Evolutionary conservation across 768 basidiomycete genomes (phyloP), one percentile per base, ranked within the genome.

Genomic region (Leccinum rimulosum): DNA sequence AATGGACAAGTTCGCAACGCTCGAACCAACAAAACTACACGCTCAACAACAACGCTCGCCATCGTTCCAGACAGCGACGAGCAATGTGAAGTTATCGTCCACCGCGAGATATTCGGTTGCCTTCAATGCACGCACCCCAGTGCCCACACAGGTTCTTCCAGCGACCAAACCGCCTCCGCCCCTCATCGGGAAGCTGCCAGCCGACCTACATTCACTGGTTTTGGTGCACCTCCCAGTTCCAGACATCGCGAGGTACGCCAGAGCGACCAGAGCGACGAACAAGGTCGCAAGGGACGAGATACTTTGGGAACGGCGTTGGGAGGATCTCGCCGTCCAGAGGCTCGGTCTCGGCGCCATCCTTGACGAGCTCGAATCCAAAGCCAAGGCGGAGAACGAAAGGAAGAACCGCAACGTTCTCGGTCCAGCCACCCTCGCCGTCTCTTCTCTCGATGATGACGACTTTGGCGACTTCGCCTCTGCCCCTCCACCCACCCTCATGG

Each of bases 1-100:
- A 59, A 91, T 93, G 91, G 88, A 95, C 76, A 91, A 90, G 74
- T 95, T 95, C 74, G 79, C 85, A n/a, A 82, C 91, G 0, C 83
- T 95, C 43, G 89, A 93, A 69, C 93, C 93, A 3, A 82, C 83
- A 25, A 83, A 79, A 55, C 74, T 89, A 17, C 80, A 86, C 68
- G 67, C 78, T 55, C 71, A 70, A 3, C 69, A 75, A 15, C 69
- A 71, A 31, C 65, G 71, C 6, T n/a, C 50, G 15, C 15, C 57
- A 9, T 28, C 61, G 33, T 15, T 53, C 0, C 28, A 27, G 14
- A 38, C 59, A 10, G 27, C 52, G 60, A 57, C 60, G 19, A 55
- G 35, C 69, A 74, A 43, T 57, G 50, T 28, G 31, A 70, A 68
- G 35, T 54, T 19, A 11, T 38, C 48, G 4, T 61, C 57, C 3